Percentiles rank a stretch among this genome's conserved stretches.
Evolutionary conservation across 768 basidiomycete genomes (phyloP).

Genomic region (Podaxis carcinomalis): DNA sequence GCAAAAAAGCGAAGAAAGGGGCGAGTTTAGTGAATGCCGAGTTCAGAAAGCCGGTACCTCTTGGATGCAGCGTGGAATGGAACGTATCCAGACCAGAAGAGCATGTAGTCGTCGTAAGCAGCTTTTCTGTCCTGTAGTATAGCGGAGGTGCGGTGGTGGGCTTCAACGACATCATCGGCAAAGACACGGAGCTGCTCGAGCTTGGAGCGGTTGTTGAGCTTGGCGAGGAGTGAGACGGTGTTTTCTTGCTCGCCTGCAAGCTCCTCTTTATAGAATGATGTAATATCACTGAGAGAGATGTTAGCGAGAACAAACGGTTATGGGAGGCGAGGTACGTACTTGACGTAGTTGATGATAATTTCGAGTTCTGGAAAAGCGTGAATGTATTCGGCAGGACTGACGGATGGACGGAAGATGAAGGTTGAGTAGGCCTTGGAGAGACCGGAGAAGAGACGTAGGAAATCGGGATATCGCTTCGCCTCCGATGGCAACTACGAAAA

Average conservation of each 20-base stretch:
- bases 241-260: constrained; percentile 28
- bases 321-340: background rate
- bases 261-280: constrained; percentile 41
- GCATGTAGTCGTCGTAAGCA: constrained; percentile 5
- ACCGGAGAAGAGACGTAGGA: constrained; percentile 12
- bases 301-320: background rate
- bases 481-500: constrained; percentile 4
- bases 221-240: constrained; percentile 28
- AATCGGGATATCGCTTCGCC: constrained; percentile 10
- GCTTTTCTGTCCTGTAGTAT: constrained; percentile 6
- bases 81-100: constrained; percentile 11
- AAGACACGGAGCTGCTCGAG: constrained; percentile 21
- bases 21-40: constrained; percentile 3
- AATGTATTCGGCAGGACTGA: constrained; percentile 11
- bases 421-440: constrained; percentile 11
- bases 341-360: constrained; percentile 11
- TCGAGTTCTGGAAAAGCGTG: constrained; percentile 11
- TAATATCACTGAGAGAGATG: constrained; percentile 26
- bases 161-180: constrained; percentile 20
- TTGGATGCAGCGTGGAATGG: constrained; percentile 10
- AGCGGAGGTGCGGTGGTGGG: constrained; percentile 14
- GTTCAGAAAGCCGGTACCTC: constrained; percentile 9
- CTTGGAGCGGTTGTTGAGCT: constrained; percentile 20
- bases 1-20: background rate
- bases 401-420: constrained; percentile 11